These are phyloP conservation scores for Trichoderma sp. DNA, from an alignment of 2,329 filamentous ascomycete genomes.

Conservation along the genomic window DNA sequence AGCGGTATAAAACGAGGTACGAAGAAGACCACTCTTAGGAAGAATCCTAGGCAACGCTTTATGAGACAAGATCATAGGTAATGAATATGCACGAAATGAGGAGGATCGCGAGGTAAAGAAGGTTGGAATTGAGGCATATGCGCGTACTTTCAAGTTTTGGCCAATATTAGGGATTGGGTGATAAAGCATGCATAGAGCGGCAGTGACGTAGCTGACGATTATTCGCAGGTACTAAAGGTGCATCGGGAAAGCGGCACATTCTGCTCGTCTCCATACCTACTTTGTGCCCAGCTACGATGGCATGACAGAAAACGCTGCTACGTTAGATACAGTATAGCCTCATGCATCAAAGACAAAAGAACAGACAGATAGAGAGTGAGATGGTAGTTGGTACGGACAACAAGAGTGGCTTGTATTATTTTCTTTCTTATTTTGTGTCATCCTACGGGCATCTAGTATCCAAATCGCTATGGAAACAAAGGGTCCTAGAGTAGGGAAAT, in stretches of 20 bases:
- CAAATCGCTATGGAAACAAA: background rate
- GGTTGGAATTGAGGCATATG: background rate
- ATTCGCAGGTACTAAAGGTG: background rate
- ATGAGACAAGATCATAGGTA: background rate
- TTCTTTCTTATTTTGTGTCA: background rate
- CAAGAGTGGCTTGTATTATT: background rate
- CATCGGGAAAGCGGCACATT: background rate
- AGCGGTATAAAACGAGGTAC: background rate
- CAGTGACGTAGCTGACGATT: constrained; percentile 3
- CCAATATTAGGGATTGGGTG: background rate
- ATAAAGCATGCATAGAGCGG: background rate
- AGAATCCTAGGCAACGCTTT: background rate
- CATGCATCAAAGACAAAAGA: background rate
- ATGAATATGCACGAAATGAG: background rate
- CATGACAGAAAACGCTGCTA: background rate
- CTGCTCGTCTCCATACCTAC: background rate
- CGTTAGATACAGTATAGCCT: background rate
- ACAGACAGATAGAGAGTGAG: background rate
- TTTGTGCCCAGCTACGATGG: background rate
- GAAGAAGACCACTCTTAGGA: background rate
- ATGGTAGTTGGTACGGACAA: background rate
- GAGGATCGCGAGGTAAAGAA: background rate
- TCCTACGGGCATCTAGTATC: background rate
- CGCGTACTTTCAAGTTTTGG: background rate
- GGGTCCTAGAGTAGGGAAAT: constrained; percentile 31